Conservation (phyloP, 1,284 basidiomycete species). For the Gyrodon tennesseensis region DNA sequence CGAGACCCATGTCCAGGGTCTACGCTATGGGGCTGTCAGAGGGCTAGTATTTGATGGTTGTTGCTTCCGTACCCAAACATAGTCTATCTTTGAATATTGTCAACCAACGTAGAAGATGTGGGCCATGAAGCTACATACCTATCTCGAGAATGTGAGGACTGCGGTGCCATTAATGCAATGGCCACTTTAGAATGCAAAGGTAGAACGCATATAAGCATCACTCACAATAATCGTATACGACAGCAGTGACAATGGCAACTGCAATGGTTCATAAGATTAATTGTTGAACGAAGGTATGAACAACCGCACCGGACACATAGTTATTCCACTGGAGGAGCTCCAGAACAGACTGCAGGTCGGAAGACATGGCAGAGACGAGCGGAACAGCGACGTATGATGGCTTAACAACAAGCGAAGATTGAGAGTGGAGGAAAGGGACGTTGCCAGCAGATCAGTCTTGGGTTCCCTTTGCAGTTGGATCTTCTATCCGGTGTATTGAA, state of each 20-base stretch:
- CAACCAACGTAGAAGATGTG: not conserved
- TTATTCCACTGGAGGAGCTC: no score
- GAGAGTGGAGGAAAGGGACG: not conserved
- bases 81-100: not conserved
- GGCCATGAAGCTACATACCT: not conserved
- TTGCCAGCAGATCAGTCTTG: not conserved
- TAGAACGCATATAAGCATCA: not conserved
- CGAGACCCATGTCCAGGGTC: constrained; percentile 22
- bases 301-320: no score
- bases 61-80: not conserved
- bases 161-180: not conserved
- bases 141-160: not conserved
- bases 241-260: not conserved
- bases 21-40: not conserved
- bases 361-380: no score
- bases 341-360: no score
- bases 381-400: no score
- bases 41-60: no score
- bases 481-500: not conserved
- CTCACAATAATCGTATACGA: not conserved
- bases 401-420: not conserved
- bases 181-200: not conserved
- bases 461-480: not conserved
- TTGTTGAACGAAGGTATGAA: no score
- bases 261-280: not conserved